Evolutionary conservation across 2,329 filamentous ascomycete species (phyloP).

Genomic region (Rhinocladiella similis): DNA sequence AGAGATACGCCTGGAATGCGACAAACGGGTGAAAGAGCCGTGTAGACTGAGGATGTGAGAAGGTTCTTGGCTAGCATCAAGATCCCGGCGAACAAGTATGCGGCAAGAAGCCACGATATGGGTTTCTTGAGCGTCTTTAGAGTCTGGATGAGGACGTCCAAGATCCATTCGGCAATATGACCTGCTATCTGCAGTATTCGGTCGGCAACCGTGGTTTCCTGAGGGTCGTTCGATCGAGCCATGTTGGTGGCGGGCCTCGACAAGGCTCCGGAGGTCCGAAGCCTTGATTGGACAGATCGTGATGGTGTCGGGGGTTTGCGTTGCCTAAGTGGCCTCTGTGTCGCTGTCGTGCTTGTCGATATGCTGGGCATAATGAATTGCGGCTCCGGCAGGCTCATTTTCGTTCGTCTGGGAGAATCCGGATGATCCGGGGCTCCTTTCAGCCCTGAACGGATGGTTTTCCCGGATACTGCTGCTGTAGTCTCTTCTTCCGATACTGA

Average conservation of each 20-base stretch:
- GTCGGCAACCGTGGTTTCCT: slow-evolving; percentile 3
- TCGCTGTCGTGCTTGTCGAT: slow-evolving; percentile 1
- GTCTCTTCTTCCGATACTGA: slow-evolving; percentile 9
- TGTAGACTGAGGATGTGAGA: slow-evolving; percentile 60
- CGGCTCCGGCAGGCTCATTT: slow-evolving; percentile 2
- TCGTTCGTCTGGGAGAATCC: background rate
- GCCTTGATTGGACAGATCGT: slow-evolving; percentile 1
- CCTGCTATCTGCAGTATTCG: slow-evolving; percentile 6
- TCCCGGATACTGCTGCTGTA: background rate
- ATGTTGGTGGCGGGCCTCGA: background rate
- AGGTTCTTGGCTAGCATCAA: slow-evolving; percentile 63
- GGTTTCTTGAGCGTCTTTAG: slow-evolving; percentile 65
- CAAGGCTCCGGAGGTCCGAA: background rate
- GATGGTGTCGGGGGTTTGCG: slow-evolving; percentile 6
- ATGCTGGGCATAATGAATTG: slow-evolving; percentile 30
- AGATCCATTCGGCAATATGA: slow-evolving; percentile 14
- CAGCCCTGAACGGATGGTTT: background rate
- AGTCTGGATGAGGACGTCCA: slow-evolving; percentile 42
- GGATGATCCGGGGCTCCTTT: background rate
- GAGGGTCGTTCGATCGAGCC: background rate
- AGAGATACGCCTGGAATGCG: slow-evolving; percentile 65
- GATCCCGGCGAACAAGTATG: slow-evolving; percentile 61
- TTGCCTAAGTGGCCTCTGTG: slow-evolving; percentile 9
- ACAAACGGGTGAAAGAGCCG: slow-evolving; percentile 68
- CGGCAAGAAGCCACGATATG: slow-evolving; percentile 60